Evolutionary conservation across 2,329 filamentous ascomycete genomes (phyloP).

Genomic region (Calonectria pauciramosa): DNA sequence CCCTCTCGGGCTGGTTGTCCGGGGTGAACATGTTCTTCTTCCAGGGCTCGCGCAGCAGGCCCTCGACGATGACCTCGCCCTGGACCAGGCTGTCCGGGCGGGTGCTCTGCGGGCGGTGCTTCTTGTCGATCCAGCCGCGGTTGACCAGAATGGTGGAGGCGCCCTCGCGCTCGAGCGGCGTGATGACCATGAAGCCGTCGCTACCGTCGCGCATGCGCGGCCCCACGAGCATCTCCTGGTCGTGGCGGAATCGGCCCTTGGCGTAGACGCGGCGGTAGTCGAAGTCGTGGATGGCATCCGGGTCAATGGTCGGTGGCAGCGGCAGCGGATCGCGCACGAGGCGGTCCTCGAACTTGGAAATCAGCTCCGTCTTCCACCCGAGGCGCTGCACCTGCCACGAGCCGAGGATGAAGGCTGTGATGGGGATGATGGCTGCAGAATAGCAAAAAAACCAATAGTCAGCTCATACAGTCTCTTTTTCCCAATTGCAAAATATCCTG

Average conservation of each 20-base stretch:
- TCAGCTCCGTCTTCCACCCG: conserved; percentile 92
- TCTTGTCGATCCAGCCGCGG: conserved; percentile 91
- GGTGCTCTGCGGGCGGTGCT: conserved; percentile 75
- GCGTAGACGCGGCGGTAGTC: conserved; percentile 90
- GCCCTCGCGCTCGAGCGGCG: conserved; percentile 82
- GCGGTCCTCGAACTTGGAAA: conserved; percentile 93
- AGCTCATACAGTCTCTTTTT: background rate
- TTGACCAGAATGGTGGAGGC: conserved; percentile 86
- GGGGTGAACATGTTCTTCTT: conserved; percentile 99
- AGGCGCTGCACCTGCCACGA: conserved; percentile 97
- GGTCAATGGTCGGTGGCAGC: conserved; percentile 86
- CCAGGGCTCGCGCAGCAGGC: conserved; percentile 88
- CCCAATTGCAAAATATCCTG: background rate
- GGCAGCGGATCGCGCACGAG: conserved; percentile 88
- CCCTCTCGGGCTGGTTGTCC: conserved; percentile 84
- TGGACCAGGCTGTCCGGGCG: conserved; percentile 75
- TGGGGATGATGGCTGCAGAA: conserved; percentile 79
- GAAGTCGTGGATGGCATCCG: conserved; percentile 86
- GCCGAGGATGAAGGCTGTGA: conserved; percentile 91
- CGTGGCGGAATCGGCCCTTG: conserved; percentile 82
- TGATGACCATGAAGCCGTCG: conserved; percentile 92
- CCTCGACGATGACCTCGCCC: conserved; percentile 84
- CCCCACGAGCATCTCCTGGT: conserved; percentile 96
- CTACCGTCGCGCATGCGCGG: conserved; percentile 90
- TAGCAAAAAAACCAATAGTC: background rate